A percentile compares a stretch with the other conserved stretches of the same genome.
These are phyloP conservation scores for Pythium sp. DNA, from an alignment of 352 stramenopile genomes.

Conservation along the genomic window DNA sequence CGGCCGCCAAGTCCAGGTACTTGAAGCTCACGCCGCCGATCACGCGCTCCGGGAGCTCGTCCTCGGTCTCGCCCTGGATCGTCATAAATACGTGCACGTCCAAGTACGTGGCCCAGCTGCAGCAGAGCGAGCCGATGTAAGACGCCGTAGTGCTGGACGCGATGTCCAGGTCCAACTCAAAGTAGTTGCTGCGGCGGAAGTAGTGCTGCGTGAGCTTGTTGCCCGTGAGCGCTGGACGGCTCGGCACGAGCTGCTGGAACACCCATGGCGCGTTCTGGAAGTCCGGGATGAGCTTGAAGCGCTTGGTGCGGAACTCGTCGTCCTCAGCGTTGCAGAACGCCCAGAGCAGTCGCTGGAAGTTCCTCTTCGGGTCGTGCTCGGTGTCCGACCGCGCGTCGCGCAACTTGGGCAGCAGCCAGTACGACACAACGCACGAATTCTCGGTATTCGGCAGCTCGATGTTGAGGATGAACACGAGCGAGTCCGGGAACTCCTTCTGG, in stretches of 20 bases:
- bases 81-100: constrained; percentile 81
- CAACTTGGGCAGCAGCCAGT: constrained; percentile 57
- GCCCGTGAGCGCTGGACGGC: constrained; percentile 80
- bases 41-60: constrained; percentile 76
- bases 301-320: constrained; percentile 56
- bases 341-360: constrained; percentile 61
- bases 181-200: constrained; percentile 74
- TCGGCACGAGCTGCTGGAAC: constrained; percentile 76
- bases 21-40: constrained; percentile 55
- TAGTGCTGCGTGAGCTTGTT: constrained; percentile 88
- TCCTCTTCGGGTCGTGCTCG: constrained; percentile 21
- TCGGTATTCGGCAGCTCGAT: constrained; percentile 73
- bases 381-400: constrained; percentile 14
- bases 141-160: constrained; percentile 69
- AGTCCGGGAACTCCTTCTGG: constrained; percentile 36
- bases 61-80: constrained; percentile 61
- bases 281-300: constrained; percentile 90
- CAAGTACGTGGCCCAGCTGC: constrained; percentile 70
- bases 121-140: constrained; percentile 78
- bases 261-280: constrained; percentile 84
- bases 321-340: constrained; percentile 47
- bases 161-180: constrained; percentile 88
- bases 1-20: constrained; percentile 60
- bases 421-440: constrained; percentile 71
- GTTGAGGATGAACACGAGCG: constrained; percentile 86